Conservation (phyloP, 164 flowering plant species). For the Piper longum region DNA sequence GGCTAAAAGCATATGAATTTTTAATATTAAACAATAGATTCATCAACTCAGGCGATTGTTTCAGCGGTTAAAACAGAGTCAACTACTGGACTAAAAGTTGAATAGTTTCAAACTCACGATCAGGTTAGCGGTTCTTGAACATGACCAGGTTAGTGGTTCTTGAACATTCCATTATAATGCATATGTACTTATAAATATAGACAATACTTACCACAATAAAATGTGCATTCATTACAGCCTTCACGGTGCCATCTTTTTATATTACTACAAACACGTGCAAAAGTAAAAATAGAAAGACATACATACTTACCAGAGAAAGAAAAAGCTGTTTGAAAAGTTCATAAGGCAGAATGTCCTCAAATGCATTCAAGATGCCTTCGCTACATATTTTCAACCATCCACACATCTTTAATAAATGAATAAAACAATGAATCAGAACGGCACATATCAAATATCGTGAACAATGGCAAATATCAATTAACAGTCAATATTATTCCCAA, state of each 20-base stretch:
- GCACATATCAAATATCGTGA: no score
- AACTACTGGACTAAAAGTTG: background rate
- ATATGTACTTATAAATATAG: background rate
- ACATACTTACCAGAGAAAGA: conserved; percentile 56
- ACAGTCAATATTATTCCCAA: no score
- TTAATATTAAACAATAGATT: no score
- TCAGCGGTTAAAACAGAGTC: no score
- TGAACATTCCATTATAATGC: background rate
- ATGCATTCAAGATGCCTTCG: conserved; percentile 57
- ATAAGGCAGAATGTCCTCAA: conserved; percentile 61
- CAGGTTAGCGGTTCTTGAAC: background rate
- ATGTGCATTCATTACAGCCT: background rate
- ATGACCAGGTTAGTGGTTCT: background rate
- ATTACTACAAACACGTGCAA: background rate
- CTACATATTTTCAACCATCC: conserved; percentile 21
- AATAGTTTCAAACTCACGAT: background rate
- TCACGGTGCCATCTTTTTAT: background rate
- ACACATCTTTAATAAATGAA: background rate
- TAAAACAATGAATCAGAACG: background rate
- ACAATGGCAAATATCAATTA: no score
- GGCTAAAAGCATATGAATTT: no score
- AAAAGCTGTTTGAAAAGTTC: conserved; percentile 70
- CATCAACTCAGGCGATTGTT: no score
- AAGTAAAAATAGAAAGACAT: background rate
- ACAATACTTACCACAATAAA: background rate